Evolutionary conservation across 495 filamentous ascomycete genomes (phyloP).

Genomic region (Astrocystis sublimbata): DNA sequence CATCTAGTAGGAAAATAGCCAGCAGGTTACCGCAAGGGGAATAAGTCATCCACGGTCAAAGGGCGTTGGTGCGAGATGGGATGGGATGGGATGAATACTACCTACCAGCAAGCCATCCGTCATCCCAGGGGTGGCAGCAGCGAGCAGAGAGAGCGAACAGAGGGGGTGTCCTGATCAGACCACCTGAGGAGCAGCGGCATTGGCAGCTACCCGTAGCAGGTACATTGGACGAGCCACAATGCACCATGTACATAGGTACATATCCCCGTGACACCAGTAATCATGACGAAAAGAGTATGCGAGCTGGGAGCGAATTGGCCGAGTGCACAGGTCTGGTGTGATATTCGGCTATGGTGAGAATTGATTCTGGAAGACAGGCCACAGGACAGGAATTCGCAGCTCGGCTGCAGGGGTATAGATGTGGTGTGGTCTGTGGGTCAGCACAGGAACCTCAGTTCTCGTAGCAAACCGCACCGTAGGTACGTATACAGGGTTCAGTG

Average conservation of each 20-base stretch:
- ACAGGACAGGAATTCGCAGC: background rate
- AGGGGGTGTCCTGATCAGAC: background rate
- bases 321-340: background rate
- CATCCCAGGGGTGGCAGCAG: constrained; percentile 14
- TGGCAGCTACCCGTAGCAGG: background rate
- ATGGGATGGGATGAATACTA: background rate
- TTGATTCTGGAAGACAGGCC: constrained; percentile 6
- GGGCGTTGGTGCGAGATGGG: constrained; percentile 11
- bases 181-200: background rate
- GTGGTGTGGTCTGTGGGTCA: constrained; percentile 1
- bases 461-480: too few species aligned
- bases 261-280: background rate
- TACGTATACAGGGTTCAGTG: background rate
- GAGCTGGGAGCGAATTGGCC: constrained; percentile 14
- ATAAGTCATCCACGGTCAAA: constrained; percentile 21
- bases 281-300: constrained; percentile 1
- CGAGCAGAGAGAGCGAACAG: background rate
- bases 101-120: constrained; percentile 11
- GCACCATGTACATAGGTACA: constrained; percentile 3
- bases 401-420: constrained; percentile 3
- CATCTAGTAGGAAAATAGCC: constrained; percentile 11
- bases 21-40: constrained; percentile 20
- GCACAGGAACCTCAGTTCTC: background rate
- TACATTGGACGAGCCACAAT: background rate
- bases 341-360: constrained; percentile 8